Percentiles rank a stretch among this genome's conserved stretches.
These are phyloP conservation scores for Sparassis latifolia DNA, from an alignment of 1,284 basidiomycete genomes.

Conservation along the genomic window DNA sequence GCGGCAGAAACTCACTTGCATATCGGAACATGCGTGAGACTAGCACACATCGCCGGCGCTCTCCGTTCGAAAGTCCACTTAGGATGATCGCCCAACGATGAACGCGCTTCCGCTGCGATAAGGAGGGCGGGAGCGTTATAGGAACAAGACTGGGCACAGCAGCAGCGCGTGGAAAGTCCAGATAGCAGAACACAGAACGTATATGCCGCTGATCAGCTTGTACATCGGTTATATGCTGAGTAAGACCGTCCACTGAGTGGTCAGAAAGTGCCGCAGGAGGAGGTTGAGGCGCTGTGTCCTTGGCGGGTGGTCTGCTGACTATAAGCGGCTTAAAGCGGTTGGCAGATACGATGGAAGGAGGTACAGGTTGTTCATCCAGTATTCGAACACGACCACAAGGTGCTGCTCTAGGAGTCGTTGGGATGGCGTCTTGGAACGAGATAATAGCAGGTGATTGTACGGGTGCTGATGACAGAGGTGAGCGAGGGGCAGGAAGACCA, in stretches of 20 bases:
- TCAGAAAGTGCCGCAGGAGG: not conserved
- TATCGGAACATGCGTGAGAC: slow-evolving; percentile 61
- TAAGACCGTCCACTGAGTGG: not conserved
- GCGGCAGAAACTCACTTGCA: slow-evolving; percentile 37
- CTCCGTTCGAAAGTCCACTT: slow-evolving; percentile 35
- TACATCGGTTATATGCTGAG: not conserved
- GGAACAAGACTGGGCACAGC: slow-evolving; percentile 25
- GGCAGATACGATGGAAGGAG: not conserved
- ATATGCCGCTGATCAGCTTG: not conserved
- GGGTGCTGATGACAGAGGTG: no score
- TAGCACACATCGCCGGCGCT: slow-evolving; percentile 36
- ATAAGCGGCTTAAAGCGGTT: not conserved
- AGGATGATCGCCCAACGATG: slow-evolving; percentile 49
- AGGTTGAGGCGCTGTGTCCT: not conserved
- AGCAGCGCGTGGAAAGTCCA: slow-evolving; percentile 27
- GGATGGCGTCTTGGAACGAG: no score
- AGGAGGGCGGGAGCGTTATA: slow-evolving; percentile 49
- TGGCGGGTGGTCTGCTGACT: not conserved
- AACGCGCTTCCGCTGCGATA: slow-evolving; percentile 50
- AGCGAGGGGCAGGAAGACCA: no score
- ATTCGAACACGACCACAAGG: no score
- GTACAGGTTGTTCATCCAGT: not conserved
- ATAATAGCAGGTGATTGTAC: no score
- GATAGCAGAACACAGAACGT: slow-evolving; percentile 12
- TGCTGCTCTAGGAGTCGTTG: no score